Conservation (phyloP, 352 stramenopile genomes). For the Globisporangium nodosum region DNA sequence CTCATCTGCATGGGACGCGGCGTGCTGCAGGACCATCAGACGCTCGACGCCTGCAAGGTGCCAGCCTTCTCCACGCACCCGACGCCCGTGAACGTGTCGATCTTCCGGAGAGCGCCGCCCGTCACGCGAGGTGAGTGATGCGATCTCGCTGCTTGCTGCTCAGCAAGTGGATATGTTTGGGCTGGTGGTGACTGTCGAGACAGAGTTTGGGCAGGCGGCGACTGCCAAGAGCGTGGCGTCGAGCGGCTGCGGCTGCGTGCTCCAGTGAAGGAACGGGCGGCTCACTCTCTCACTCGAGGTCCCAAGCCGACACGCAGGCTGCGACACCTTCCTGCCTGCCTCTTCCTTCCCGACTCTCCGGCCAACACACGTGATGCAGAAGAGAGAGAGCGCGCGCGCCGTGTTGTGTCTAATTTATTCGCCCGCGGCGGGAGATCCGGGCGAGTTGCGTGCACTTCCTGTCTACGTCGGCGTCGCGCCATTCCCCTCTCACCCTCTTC, state of each 20-base stretch:
- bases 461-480: no score
- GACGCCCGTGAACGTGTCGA: conserved; percentile 93
- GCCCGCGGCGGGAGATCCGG: no score
- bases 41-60: conserved; percentile 74
- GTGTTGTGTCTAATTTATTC: conserved; percentile 6
- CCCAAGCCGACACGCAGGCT: no score
- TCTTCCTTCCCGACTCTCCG: not conserved
- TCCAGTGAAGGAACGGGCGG: conserved; percentile 3
- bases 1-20: conserved; percentile 95
- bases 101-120: conserved; percentile 43
- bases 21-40: conserved; percentile 88
- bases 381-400: not conserved
- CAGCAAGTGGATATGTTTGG: not conserved
- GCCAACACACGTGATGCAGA: no score
- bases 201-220: conserved; percentile 14
- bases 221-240: conserved; percentile 37
- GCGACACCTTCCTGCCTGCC: no score
- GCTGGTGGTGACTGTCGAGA: not conserved
- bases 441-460: not conserved
- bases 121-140: conserved; percentile 21
- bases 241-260: conserved; percentile 47
- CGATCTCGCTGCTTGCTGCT: not conserved
- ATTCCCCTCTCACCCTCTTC: no score
- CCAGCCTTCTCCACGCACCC: conserved; percentile 92
- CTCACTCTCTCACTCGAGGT: no score